phyloP scores from a whole-genome alignment of 1,284 basidiomycete genomes.

The Pascua guehoae region DNA sequence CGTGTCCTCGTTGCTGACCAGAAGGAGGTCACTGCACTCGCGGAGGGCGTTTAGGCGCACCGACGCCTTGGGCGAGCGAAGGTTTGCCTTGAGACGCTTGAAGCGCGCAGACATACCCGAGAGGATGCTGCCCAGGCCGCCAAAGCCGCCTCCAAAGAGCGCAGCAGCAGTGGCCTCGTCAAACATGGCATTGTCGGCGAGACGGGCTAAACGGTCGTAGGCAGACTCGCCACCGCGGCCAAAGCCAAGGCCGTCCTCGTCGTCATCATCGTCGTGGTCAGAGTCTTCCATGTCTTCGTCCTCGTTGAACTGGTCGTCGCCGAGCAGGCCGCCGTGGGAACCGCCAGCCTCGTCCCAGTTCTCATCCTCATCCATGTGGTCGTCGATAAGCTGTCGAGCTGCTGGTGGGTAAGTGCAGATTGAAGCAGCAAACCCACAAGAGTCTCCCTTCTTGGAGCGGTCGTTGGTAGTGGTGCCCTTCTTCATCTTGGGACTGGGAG shows the following conservation, averaged over 20 bases:
- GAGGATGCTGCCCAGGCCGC: conserved; percentile 78
- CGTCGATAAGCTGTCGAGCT: conserved; percentile 58
- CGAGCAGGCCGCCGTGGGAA: conserved; percentile 20
- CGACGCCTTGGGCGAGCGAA: conserved; percentile 75
- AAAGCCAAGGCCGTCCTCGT: conserved; percentile 53
- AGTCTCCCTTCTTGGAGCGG: conserved; percentile 40
- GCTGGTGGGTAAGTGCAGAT: conserved; percentile 24
- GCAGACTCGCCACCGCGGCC: conserved; percentile 16
- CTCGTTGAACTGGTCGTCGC: conserved; percentile 55
- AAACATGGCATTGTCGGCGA: conserved; percentile 54
- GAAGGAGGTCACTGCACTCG: conserved; percentile 89
- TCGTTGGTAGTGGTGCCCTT: conserved; percentile 22
- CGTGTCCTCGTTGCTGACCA: conserved; percentile 96
- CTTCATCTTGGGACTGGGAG: conserved; percentile 29
- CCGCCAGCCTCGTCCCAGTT: conserved; percentile 36
- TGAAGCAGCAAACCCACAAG: conserved; percentile 19
- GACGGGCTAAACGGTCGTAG: conserved; percentile 45
- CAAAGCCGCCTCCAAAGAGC: conserved; percentile 53
- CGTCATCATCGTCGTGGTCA: conserved; percentile 49
- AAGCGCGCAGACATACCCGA: conserved; percentile 75
- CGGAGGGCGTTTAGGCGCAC: conserved; percentile 84
- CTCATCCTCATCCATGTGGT: conserved; percentile 62
- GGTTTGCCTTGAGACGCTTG: conserved; percentile 83
- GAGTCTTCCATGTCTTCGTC: conserved; percentile 72
- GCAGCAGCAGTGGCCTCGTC: conserved; percentile 74